Conservation (phyloP, 345 rosid genomes). For the Arabidopsis thaliana region DNA sequence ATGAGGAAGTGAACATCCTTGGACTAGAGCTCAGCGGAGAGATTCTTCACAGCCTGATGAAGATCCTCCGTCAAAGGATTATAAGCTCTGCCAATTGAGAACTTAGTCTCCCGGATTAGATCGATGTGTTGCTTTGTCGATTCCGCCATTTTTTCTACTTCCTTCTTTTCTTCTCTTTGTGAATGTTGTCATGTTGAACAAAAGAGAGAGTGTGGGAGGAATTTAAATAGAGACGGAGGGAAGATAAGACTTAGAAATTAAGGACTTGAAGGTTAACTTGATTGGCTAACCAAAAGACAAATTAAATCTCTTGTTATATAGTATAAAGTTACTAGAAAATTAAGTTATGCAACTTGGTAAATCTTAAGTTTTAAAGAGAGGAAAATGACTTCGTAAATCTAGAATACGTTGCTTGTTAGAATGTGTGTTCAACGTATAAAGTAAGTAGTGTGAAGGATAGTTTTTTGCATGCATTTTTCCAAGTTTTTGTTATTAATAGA, state of each 20-base stretch:
- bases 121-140: slow-evolving; percentile 54
- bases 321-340: too few relatives aligned
- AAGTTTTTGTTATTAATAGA: background rate
- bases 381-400: too few relatives aligned
- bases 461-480: background rate
- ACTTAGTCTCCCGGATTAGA: slow-evolving; percentile 49
- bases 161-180: slow-evolving; percentile 3
- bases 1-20: slow-evolving; percentile 74
- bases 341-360: too few relatives aligned
- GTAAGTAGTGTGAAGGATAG: too few relatives aligned
- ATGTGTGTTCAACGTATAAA: too few relatives aligned
- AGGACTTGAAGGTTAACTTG: background rate
- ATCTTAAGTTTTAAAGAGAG: too few relatives aligned
- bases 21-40: slow-evolving; percentile 72
- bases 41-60: slow-evolving; percentile 63
- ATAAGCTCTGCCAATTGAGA: slow-evolving; percentile 61
- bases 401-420: too few relatives aligned
- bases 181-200: background rate
- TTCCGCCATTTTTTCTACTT: slow-evolving; percentile 24
- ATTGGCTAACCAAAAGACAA: too few relatives aligned
- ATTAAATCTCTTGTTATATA: too few relatives aligned
- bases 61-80: slow-evolving; percentile 61
- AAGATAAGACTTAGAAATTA: slow-evolving; percentile 18
- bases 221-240: slow-evolving; percentile 20
- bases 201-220: background rate